Evolutionary conservation across 1,284 basidiomycete species (phyloP).

Genomic region (Anthracocystis panici-leucophaei): DNA sequence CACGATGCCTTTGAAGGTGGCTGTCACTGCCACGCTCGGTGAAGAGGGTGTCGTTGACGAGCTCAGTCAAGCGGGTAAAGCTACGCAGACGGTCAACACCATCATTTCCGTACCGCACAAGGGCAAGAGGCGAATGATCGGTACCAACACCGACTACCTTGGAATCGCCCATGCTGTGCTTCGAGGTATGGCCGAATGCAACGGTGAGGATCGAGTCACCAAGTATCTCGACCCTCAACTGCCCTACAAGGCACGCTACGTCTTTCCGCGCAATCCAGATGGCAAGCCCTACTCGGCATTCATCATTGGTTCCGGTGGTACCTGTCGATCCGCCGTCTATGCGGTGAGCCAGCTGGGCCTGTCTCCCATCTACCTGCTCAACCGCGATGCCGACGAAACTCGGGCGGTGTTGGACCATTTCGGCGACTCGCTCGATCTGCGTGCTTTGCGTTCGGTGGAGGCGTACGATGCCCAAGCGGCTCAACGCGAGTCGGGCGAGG

Average conservation of each 20-base stretch:
- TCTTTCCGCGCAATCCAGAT: conserved; percentile 26
- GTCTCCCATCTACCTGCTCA: conserved; percentile 52
- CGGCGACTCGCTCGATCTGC: conserved; percentile 39
- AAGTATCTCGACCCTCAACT: conserved; percentile 41
- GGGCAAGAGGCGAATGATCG: conserved; percentile 43
- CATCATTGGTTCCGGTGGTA: conserved; percentile 59
- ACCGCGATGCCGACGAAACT: conserved; percentile 49
- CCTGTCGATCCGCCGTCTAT: conserved; percentile 55
- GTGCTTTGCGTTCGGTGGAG: conserved; percentile 38
- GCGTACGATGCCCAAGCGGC: conserved; percentile 35
- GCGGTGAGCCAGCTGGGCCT: conserved; percentile 47
- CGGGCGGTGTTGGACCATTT: conserved; percentile 52
- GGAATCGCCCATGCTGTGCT: conserved; percentile 52
- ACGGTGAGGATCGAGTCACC: conserved; percentile 26
- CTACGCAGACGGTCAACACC: conserved; percentile 56
- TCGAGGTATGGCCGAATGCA: conserved; percentile 35
- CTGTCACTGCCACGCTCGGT: conserved; percentile 41
- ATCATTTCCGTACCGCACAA: conserved; percentile 44
- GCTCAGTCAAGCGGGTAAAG: conserved; percentile 41
- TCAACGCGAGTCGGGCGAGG: conserved; percentile 36
- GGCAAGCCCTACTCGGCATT: conserved; percentile 49
- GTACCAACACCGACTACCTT: conserved; percentile 58
- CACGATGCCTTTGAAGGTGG: conserved; percentile 59
- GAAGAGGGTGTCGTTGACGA: conserved; percentile 44
- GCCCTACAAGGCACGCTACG: conserved; percentile 16